Evolutionary conservation across 306 rosid species (phyloP), one percentile per base, ranked within the genome.

Genomic region (Dalbergia cochinchinensis): DNA sequence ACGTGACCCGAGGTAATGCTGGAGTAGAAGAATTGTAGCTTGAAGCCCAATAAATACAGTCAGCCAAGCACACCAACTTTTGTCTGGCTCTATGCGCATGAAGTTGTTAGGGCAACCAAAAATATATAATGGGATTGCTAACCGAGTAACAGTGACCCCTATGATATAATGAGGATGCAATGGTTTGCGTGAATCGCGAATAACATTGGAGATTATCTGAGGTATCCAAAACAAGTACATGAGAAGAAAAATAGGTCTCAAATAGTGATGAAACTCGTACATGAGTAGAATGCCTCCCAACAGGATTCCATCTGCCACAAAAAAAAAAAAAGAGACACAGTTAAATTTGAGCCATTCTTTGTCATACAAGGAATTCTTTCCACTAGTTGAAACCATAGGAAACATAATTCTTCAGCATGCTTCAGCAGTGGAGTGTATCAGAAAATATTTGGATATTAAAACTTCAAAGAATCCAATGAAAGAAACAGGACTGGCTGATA

Each of bases 41-140:
- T 95, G 98, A 67, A 95, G 85, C 73, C 85, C 89, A 76, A 86
- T 72, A 72, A 92, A 91, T 35, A 88, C 51, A 37, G 82, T 74
- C 90, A 95, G 86, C 69, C 83, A 91, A 69, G 86, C 81, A 82
- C 98, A 92, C 98, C 98, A 92, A 65, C 82, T 84, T 67, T 80
- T 85, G 86, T 91, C 92, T 48, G 97, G 90, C 69, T 86, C 90
- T 51, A 92, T 90, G 75, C 88, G 97, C 97, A 95, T 92, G 97
- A 95, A 92, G 86, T 92, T 95, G 90, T 86, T 74, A n/a, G 97
- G 99, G 79, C 98, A 95, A 64, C 99, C 97, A 72, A 92, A 92
- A 60, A 91, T 67, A 71, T 95, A 95, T 22, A 92, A 79, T 12
- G 99, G 99, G 78, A 95, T 70, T 66, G 97, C 94, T 8, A 95